Evolutionary conservation across 1,139 yeast species (phyloP).

Genomic region (Trichomonascaceae sp.): DNA sequence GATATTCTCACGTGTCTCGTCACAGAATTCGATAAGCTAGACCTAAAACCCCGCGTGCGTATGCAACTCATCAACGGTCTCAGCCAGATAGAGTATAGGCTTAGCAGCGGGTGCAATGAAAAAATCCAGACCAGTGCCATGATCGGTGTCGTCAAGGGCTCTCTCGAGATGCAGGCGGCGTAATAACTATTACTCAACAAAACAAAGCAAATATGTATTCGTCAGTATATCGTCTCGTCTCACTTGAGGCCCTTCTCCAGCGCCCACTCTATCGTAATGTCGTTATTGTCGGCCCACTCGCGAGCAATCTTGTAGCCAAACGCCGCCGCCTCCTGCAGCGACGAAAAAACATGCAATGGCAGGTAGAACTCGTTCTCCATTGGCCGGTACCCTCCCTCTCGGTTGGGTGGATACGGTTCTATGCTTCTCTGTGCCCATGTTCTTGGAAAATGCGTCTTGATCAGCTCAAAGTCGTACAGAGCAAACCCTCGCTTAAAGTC

Average conservation of each 20-base stretch:
- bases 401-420: conserved; percentile 10
- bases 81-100: conserved; percentile 80
- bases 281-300: conserved; percentile 24
- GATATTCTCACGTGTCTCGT: conserved; percentile 73
- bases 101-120: conserved; percentile 86
- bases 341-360: conserved; percentile 28
- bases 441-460: conserved; percentile 19
- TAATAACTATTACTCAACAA: too few relatives aligned
- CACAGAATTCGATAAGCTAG: conserved; percentile 51
- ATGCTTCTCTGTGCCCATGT: conserved; percentile 18
- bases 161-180: conserved; percentile 17
- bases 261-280: conserved; percentile 18
- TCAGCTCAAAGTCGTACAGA: conserved; percentile 15
- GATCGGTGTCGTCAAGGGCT: conserved; percentile 70
- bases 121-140: conserved; percentile 83
- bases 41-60: conserved; percentile 50
- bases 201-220: background rate
- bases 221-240: background rate
- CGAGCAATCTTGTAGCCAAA: conserved; percentile 22
- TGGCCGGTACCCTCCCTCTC: conserved; percentile 23
- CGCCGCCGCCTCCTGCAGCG: conserved; percentile 30
- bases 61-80: conserved; percentile 53
- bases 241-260: conserved; percentile 11
- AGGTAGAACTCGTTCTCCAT: conserved; percentile 23
- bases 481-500: conserved; percentile 25